phyloP scores from a whole-genome alignment of 169 alveolate genomes.

The Babesia gibsoni region DNA sequence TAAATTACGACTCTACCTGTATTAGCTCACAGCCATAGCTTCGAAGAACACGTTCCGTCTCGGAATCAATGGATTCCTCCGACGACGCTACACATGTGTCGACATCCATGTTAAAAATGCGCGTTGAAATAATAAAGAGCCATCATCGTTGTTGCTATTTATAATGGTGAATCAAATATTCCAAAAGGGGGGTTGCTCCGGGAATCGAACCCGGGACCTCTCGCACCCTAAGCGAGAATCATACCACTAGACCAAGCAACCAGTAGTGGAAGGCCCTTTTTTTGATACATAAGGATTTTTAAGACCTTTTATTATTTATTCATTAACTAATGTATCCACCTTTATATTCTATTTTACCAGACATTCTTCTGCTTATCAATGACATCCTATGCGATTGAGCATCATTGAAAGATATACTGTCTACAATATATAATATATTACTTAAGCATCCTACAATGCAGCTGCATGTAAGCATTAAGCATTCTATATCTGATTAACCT shows the following conservation, averaged over 20 bases:
- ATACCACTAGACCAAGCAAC: constrained; percentile 95
- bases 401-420: too few relatives aligned
- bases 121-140: neutral
- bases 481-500: too few relatives aligned
- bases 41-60: constrained; percentile 13
- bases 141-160: neutral
- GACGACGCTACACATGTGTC: neutral
- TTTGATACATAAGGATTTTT: constrained; percentile 1
- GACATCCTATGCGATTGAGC: too few relatives aligned
- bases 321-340: too few relatives aligned
- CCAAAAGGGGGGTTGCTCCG: constrained; percentile 88
- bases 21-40: constrained; percentile 72
- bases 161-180: neutral
- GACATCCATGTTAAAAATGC: neutral
- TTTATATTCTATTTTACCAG: too few relatives aligned
- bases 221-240: constrained; percentile 98
- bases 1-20: constrained; percentile 35
- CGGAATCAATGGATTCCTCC: neutral
- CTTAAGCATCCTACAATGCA: too few relatives aligned
- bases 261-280: constrained; percentile 3
- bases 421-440: too few relatives aligned
- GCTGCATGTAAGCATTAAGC: too few relatives aligned
- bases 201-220: constrained; percentile 99
- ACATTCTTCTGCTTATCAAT: too few relatives aligned
- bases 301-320: too few relatives aligned